Conservation (phyloP, 345 rosid species). For the Eucalyptus curtisii region DNA sequence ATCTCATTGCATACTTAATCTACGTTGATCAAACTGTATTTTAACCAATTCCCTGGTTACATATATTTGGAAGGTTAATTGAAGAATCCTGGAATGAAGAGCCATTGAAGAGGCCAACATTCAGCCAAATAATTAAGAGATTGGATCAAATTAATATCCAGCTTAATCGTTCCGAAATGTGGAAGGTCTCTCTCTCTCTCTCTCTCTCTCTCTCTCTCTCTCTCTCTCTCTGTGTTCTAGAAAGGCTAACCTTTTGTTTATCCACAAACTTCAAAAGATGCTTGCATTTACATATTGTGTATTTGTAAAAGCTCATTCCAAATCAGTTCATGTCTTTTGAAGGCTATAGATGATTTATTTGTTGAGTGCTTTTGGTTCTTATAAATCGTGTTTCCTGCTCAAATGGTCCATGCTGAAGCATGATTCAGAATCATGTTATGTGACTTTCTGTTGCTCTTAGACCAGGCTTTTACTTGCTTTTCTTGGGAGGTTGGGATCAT, state of each 20-base stretch:
- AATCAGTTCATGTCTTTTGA: neutral
- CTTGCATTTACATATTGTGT: neutral
- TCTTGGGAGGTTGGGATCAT: neutral
- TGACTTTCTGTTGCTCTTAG: too few species aligned
- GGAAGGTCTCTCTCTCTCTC: conserved; percentile 33
- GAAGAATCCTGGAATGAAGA: conserved; percentile 66
- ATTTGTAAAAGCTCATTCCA: neutral
- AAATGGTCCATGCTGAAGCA: neutral
- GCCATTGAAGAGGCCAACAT: conserved; percentile 57
- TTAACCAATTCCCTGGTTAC: neutral
- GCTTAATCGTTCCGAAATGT: conserved; percentile 21
- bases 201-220: neutral
- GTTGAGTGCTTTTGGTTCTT: neutral
- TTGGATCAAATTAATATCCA: conserved; percentile 35
- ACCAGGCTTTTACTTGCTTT: neutral
- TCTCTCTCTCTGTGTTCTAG: neutral
- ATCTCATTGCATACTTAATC: neutral
- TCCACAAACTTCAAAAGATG: neutral
- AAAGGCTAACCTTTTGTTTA: neutral
- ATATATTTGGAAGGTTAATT: conserved; percentile 30
- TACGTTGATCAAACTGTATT: neutral
- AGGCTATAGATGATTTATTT: neutral
- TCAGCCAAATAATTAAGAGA: conserved; percentile 40
- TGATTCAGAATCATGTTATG: neutral
- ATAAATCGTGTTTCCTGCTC: neutral